Evolutionary conservation across 441 rosid genomes (phyloP), one percentile per base, ranked within the genome.

Genomic region (Adansonia madagascariensis): DNA sequence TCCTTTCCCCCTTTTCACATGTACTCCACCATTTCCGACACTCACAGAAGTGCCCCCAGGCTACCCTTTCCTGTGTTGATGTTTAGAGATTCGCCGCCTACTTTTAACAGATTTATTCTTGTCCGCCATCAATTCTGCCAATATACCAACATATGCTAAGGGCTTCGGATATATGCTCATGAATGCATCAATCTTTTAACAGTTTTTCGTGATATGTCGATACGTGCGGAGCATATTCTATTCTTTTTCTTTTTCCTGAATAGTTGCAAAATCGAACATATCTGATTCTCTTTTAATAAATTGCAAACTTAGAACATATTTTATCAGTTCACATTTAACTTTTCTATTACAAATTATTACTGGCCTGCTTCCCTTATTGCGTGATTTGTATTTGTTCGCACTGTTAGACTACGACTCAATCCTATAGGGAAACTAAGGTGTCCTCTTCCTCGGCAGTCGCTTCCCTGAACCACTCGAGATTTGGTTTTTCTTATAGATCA

Each of bases 11-110:
- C 87, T 64, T 47, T 86, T 72, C 5, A 86, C 91, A 60, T 73
- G 57, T 2, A 85, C 89, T 9, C 89, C 90, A 10, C 91, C 91
- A 31, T 87, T 86, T 24, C 91, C 92, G 0, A 87, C 91, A 10
- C 76, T 76, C 12, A 88, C 93, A 43, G 80, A 24, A 17, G 92
- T 89, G 31, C 89, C 91, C 0, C 83, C 84, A 0, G 86, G 81
- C 20, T 84, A 86, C 86, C 85, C 75, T 85, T 86, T 0, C 89
- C 88, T 39, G 91, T 8, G 65, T 88, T 17, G 4, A 88, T 92
- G 62, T 81, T 63, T 1, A 88, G 90, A 0, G 88, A 85, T 0
- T 86, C 89, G 41, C 78, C 69, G 12, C 86, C 85, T 55, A 27
- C 86, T 86, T 44, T 56, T 81, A 2, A 91, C 95, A 56, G 81